Base-by-base conservation (phyloP, 1,284 basidiomycete species). In the Moesziomyces parantarcticus region DNA sequence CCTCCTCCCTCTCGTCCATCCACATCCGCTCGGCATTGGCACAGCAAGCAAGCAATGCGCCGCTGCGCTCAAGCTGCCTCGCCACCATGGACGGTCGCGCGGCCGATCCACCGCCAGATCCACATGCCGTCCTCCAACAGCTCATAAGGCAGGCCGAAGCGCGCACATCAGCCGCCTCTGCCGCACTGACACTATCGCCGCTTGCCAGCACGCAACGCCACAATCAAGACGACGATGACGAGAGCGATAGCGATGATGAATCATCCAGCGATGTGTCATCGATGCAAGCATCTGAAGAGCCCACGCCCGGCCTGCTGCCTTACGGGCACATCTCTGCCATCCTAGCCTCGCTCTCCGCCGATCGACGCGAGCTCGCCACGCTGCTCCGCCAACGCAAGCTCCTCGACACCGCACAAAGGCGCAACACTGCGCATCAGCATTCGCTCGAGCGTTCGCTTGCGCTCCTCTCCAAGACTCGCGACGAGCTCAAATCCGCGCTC, bases 401-500 rank as follows among this genome's bases (percentile, higher is more conserved):
- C 16, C 41, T 72, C 8, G 14, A 32, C 1, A 42, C 36, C 3
- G 69, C 63, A 20, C 59, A 55, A 10, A 55, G 52, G 36, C 58
- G 55, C 51, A 67, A 67, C 40, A 11, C 34, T 9, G 22, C 46
- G 2, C 63, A 72, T 26, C 48, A 50, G 32, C 63, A 46, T 3
- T 42, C 59, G 11, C 63, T 72, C 20, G n/a, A 51, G 36, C 21
- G 34, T 7, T 55, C 59, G 13, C 41, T 43, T 0, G 25, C 14
- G 6, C 34, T 56, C 1, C 59, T 67, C 10, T 13, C 34, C n/a
- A 61, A 54, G 60, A 53, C 59, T 5, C 51, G 52, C 20, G 49
- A 58, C 9, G 69, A 72, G 41, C 69, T 72, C 59, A 58, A 63
- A n/a, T 50, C 59, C 0, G 50, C 59, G 18, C 64, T 73, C 21